Evolutionary conservation across 345 rosid genomes (phyloP), one percentile per base, ranked within the genome.

Genomic region (Gynandropsis gynandra): DNA sequence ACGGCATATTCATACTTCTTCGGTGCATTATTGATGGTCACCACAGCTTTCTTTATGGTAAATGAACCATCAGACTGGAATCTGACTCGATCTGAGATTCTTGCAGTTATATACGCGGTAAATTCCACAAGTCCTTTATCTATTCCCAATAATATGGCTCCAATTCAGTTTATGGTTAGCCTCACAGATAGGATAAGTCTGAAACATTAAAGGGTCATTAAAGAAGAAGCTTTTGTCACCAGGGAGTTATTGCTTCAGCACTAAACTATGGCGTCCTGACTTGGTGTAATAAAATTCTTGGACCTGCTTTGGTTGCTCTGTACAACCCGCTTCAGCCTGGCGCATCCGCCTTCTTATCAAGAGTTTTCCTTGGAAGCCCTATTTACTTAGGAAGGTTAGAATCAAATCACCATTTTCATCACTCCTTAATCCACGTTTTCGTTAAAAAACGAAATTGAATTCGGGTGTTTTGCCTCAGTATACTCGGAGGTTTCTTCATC

Each of bases 241-340:
- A 87, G 96, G 95, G 98, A 59, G 63, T 74, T 63, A 62, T 85
- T 53, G 95, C 96, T 20, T 87, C 98, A 61, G 96, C 98, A 35
- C 58, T 92, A 37, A 87, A 85, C 72, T 92, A 77, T 71, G 96
- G 90, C 55, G 74, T 92, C n/a, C 50, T 92, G 50, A 87, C 98
- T 14, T 92, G 98, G 98, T 92, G 85, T 49, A 92, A 92, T 72
- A 92, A 92, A 78, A 85, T 87, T 50, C 61, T 92, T 63, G 98
- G 96, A 35, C 98, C 98, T 45, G 72, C 98, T 49, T 70, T 92
- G 78, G 98, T 92, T 60, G 86, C 98, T 58, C 89, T 92, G 16
- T 92, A 92, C 80, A 76, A 78, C 63, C 98, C 98, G 47, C 96
- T 92, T 57, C 98, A 92, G 68, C 96, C 96, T 4, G 95, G 86